Base-by-base conservation (phyloP, 2,329 filamentous ascomycete genomes). In the Cladosporium velox region DNA sequence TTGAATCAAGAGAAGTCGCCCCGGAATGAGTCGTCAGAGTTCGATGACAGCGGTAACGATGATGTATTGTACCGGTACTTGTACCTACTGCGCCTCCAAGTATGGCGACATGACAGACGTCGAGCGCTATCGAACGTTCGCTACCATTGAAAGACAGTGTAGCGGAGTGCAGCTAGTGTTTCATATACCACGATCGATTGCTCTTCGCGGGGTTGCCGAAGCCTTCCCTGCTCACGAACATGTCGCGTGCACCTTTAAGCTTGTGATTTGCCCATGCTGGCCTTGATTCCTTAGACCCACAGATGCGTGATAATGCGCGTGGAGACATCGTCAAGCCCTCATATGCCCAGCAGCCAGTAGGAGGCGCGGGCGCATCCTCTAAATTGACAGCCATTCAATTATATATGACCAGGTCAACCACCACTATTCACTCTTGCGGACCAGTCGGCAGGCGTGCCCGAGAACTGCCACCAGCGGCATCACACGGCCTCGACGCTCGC, bases 101-200 rank as follows among this genome's bases (percentile, higher is more conserved):
- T 44, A 44, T 21, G 8, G 41, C 7, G 41, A 44, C 41, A 44
- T 44, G 41, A 5, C 41, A 21, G 41, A 44, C 12, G 21, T 28
- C 49, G 44, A 30, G n/a, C 30, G n/a, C 44, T 54, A 55, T 55
- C 60, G 47, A 38, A 38, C 49, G 41, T 63, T 63, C 34, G n/a
- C 21, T 41, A 54, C 60, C 49, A 28, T 34, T 28, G 34, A 34
- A 34, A 63, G n/a, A n/a, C 28, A 26, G 28, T 54, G 24, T 44
- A 24, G 32, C 49, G 60, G 24, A 35, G 12, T 6, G n/a, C 26
- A 32, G 35, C 26, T 63, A 28, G 61, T 28, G 61, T 64, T 64
- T 64, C 61, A 64, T 32, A 35, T 38, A 49, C 35, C 21, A 14
- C n/a, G 41, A 61, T 61, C 59, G 35, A 44, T 30, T 26, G 24